phyloP scores from a whole-genome alignment of 345 rosid species.

The Sisymbrium irio region DNA sequence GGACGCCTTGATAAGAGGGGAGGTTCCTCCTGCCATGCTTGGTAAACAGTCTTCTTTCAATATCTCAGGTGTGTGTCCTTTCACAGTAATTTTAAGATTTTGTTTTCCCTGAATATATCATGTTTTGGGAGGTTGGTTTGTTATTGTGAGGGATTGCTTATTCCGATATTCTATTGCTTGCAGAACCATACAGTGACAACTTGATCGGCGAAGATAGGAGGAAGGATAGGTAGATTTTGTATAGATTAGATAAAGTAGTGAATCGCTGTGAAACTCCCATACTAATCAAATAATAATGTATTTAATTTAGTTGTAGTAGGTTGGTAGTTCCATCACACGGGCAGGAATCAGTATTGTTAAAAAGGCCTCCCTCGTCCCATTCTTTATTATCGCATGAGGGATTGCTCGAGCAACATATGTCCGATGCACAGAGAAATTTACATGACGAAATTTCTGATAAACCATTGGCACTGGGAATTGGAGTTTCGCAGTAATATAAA shows the following conservation, averaged over 20 bases:
- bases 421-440: no score
- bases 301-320: neutral
- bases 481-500: neutral
- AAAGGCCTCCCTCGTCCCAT: conserved; percentile 41
- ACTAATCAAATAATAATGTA: neutral
- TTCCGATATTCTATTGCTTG: conserved; percentile 21
- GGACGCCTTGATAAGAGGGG: conserved; percentile 28
- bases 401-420: conserved; percentile 33
- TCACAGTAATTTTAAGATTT: neutral
- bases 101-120: neutral
- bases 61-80: conserved; percentile 37
- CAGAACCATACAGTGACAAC: conserved; percentile 37
- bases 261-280: neutral
- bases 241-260: neutral
- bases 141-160: neutral
- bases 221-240: conserved; percentile 44
- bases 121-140: neutral
- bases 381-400: conserved; percentile 55
- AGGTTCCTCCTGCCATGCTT: conserved; percentile 29
- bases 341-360: conserved; percentile 40
- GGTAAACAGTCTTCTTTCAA: conserved; percentile 38
- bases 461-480: no score
- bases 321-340: conserved; percentile 41
- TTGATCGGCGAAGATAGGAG: conserved; percentile 42
- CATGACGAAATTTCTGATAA: no score